A percentile compares a stretch with the other conserved stretches of the same genome.
These are phyloP conservation scores for Acrocalymma vagum DNA, from an alignment of 2,329 filamentous ascomycete genomes.

Conservation along the genomic window DNA sequence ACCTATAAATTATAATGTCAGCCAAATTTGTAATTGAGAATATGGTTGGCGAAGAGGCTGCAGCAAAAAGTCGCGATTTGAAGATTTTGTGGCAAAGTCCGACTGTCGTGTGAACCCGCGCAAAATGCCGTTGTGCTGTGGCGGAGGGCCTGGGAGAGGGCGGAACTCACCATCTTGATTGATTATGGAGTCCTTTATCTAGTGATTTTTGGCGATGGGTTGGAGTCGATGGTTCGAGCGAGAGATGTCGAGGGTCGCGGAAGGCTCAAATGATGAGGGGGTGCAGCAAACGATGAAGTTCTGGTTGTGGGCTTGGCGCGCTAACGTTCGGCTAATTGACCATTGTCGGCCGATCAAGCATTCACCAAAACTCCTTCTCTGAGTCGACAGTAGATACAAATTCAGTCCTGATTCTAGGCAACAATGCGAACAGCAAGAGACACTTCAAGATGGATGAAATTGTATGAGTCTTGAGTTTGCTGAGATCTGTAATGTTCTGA, in stretches of 20 bases:
- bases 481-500: too few relatives aligned
- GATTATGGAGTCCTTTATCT: slow-evolving; percentile 41
- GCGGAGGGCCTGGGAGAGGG: slow-evolving; percentile 14
- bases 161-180: slow-evolving; percentile 50
- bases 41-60: slow-evolving; percentile 13
- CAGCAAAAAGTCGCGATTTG: slow-evolving; percentile 26
- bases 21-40: slow-evolving; percentile 19
- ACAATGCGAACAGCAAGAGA: too few relatives aligned
- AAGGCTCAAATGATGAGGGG: slow-evolving; percentile 35
- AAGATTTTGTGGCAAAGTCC: slow-evolving; percentile 39
- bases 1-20: slow-evolving; percentile 70
- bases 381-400: too few relatives aligned
- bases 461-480: too few relatives aligned
- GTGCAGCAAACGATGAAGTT: too few relatives aligned
- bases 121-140: slow-evolving; percentile 14
- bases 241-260: slow-evolving; percentile 43
- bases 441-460: too few relatives aligned
- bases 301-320: too few relatives aligned
- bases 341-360: too few relatives aligned
- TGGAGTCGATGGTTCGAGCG: slow-evolving; percentile 44
- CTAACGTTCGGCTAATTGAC: too few relatives aligned
- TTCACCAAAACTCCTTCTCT: too few relatives aligned
- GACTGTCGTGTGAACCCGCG: slow-evolving; percentile 43
- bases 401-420: too few relatives aligned
- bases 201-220: slow-evolving; percentile 36